phyloP scores from a whole-genome alignment of 2,329 filamentous ascomycete genomes.

The Lanzia echinophila region DNA sequence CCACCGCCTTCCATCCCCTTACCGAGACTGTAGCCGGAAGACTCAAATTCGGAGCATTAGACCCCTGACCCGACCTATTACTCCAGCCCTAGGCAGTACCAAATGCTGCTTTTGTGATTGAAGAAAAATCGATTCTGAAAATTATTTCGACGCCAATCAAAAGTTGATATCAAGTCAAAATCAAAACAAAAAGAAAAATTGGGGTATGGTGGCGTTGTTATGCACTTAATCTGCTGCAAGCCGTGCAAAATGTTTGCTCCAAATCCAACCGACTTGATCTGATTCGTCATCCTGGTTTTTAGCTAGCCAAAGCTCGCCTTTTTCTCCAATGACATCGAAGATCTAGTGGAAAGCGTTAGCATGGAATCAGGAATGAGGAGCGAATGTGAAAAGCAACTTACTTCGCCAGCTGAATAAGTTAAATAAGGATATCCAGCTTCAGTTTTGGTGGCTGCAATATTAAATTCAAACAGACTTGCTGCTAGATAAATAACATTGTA shows the following conservation, averaged over 20 bases:
- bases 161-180: not conserved
- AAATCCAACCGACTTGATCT: conserved; percentile 88
- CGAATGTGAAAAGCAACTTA: conserved; percentile 34
- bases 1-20: no score
- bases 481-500: conserved; percentile 83
- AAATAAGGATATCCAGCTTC: conserved; percentile 95
- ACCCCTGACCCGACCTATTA: no score
- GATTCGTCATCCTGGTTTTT: conserved; percentile 89
- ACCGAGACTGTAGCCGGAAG: no score
- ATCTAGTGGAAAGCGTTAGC: conserved; percentile 45
- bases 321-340: conserved; percentile 89
- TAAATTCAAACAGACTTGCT: conserved; percentile 93
- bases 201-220: no score
- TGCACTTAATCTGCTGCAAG: conserved; percentile 35
- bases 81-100: no score
- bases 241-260: conserved; percentile 92
- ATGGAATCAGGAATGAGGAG: not conserved
- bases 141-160: no score
- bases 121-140: no score
- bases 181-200: not conserved
- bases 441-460: conserved; percentile 84
- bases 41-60: no score
- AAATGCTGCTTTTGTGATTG: no score
- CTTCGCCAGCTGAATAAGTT: conserved; percentile 90
- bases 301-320: conserved; percentile 95